Evolutionary conservation across 768 basidiomycete species (phyloP), one percentile per base, ranked within the genome.

Genomic region (Mycena albidolilacea): DNA sequence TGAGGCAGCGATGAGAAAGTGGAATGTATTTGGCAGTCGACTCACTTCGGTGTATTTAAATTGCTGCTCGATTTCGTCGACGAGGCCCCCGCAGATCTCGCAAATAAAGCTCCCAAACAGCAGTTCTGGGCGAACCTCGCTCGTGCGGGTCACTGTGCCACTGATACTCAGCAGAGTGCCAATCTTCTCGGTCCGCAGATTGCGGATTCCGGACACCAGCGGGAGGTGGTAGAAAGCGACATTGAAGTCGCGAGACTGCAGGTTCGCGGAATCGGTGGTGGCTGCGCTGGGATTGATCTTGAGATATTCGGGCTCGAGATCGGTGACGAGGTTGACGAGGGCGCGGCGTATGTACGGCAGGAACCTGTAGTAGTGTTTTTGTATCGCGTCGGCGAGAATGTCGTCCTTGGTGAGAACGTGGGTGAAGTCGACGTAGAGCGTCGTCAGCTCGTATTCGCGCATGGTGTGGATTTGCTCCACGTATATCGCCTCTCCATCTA

Each of bases 41-140:
- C 82, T 41, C 76, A 97, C 97, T 87, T 99, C 98, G 21, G 98
- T 99, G 81, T 98, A 99, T 81, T 98, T 99, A 89, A 99, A 99
- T 80, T 99, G 98, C 80, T 99, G 98, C 80, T 99, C 98, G 60
- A 99, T 92, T 79, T 98, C 97, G 67, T 93, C 90, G 35, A 98
- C 93, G 12, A 93, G 85, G 39, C 94, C 95, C 58, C 90, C 89
- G 79, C 98, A 99, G 54, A 93, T 89, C 81, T 95, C 93, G 77
- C 98, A 99, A 59, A 93, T 90, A 81, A 98, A 99, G 70, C 95
- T 97, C 21, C 97, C 98, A 78, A 89, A 97, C 21, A 99, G 86
- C 61, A 99, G 83, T 82, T 99, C 98, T 2, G 98, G 98, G 39
- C 98, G 88, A 57, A 99, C 98, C 85, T 99, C 98, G 76, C 95